These are phyloP conservation scores for Pyrenochaeta sp. DNA, from an alignment of 2,329 filamentous ascomycete species.

Conservation along the genomic window DNA sequence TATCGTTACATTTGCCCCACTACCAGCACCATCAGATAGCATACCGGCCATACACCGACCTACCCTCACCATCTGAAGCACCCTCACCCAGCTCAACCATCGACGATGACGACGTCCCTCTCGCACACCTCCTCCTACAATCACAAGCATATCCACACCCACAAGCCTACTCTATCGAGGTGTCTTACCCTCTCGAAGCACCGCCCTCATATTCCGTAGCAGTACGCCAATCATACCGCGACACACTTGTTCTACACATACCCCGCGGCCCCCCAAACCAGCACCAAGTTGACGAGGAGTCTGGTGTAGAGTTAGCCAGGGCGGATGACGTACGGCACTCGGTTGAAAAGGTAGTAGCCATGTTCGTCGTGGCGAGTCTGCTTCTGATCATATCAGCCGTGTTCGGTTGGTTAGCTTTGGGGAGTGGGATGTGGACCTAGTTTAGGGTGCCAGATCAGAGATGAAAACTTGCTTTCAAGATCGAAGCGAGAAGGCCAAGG, in stretches of 20 bases:
- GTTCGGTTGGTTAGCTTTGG: constrained; percentile 25
- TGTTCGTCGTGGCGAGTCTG: constrained; percentile 30
- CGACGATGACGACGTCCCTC: constrained; percentile 36
- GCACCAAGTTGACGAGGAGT: constrained; percentile 15
- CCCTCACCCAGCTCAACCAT: constrained; percentile 4
- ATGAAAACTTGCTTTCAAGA: not conserved
- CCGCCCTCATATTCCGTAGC: constrained; percentile 38
- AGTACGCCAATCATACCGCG: constrained; percentile 34
- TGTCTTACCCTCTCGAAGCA: constrained; percentile 32
- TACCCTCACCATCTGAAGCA: not conserved
- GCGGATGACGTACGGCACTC: constrained; percentile 34
- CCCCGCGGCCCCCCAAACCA: constrained; percentile 1
- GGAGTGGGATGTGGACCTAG: constrained; percentile 8
- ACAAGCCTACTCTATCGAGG: not conserved
- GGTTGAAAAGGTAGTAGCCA: constrained; percentile 36
- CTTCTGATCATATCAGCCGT: constrained; percentile 30
- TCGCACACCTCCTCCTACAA: constrained; percentile 30
- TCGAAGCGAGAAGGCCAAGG: no score
- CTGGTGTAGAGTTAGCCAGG: constrained; percentile 13
- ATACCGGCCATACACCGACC: constrained; percentile 13
- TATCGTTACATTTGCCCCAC: not conserved
- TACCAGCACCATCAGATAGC: not conserved
- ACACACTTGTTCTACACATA: constrained; percentile 37
- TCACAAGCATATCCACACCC: constrained; percentile 12
- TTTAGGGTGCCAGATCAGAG: not conserved